Percentiles rank a stretch among this genome's conserved stretches.
These are phyloP conservation scores for Amanita pallidorosea DNA, from an alignment of 768 basidiomycete species.

Conservation along the genomic window DNA sequence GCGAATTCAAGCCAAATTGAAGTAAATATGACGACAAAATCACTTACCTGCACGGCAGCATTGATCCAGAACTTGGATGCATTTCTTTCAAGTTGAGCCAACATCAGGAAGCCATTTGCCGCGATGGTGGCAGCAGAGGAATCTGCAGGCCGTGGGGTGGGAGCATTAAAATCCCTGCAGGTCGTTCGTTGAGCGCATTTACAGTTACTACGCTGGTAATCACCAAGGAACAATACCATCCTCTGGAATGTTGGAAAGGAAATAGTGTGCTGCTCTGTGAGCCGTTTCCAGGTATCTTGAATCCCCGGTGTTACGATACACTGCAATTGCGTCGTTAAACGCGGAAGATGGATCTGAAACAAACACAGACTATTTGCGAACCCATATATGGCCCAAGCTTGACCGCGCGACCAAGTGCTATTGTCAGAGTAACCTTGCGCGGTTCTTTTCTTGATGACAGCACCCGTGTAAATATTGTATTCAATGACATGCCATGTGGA, in stretches of 20 bases:
- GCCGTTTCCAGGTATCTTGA: slow-evolving; percentile 48
- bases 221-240: slow-evolving; percentile 65
- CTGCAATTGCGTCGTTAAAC: slow-evolving; percentile 19
- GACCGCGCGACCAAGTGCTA: slow-evolving; percentile 69
- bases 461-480: slow-evolving; percentile 56
- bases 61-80: slow-evolving; percentile 30
- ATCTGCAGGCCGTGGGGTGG: slow-evolving; percentile 48
- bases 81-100: slow-evolving; percentile 34
- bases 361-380: slow-evolving; percentile 55
- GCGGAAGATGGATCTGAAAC: not conserved
- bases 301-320: slow-evolving; percentile 46
- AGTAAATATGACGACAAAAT: not conserved
- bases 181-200: slow-evolving; percentile 2
- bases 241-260: slow-evolving; percentile 44
- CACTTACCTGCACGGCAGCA: slow-evolving; percentile 36
- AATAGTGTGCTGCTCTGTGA: slow-evolving; percentile 46
- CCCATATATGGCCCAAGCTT: slow-evolving; percentile 64
- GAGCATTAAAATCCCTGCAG: slow-evolving; percentile 65
- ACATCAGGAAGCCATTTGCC: slow-evolving; percentile 45
- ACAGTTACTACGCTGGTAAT: not conserved
- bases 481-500: slow-evolving; percentile 54
- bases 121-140: slow-evolving; percentile 61
- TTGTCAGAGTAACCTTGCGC: slow-evolving; percentile 51
- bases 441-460: slow-evolving; percentile 44
- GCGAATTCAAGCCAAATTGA: not conserved